Evolutionary conservation across 2,329 filamentous ascomycete genomes (phyloP).

Genomic region (Erysiphe neolycopersici): DNA sequence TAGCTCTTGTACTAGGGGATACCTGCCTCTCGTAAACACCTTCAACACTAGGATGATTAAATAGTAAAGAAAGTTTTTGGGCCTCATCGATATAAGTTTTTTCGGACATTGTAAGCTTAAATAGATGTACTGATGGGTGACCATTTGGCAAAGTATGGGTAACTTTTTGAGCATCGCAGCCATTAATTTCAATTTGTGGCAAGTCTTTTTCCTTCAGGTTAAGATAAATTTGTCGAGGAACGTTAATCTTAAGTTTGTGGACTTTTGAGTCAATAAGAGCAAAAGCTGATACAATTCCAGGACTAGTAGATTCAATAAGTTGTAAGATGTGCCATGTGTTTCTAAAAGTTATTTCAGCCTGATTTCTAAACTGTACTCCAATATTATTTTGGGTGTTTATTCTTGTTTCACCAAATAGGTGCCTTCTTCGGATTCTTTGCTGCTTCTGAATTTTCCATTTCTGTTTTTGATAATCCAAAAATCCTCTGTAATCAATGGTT

Average conservation of each 20-base stretch:
- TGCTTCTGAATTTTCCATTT: constrained; percentile 98
- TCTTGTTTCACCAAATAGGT: constrained; percentile 74
- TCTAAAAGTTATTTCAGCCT: constrained; percentile 70
- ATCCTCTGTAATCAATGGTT: constrained; percentile 63
- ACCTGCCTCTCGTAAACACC: constrained; percentile 92
- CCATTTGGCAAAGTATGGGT: constrained; percentile 85
- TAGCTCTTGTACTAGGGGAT: constrained; percentile 59
- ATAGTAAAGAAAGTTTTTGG: constrained; percentile 55
- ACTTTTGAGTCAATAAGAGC: constrained; percentile 86
- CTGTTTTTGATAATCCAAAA: constrained; percentile 83
- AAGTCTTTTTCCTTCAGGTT: constrained; percentile 73
- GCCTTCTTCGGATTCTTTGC: constrained; percentile 56
- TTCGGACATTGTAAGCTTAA: constrained; percentile 78
- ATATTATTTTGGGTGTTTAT: constrained; percentile 36
- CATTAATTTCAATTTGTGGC: constrained; percentile 65
- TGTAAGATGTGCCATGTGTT: constrained; percentile 91
- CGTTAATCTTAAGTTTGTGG: constrained; percentile 65
- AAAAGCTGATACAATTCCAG: constrained; percentile 67
- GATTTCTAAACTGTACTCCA: constrained; percentile 57
- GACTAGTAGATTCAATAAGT: constrained; percentile 53
- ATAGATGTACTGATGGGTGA: constrained; percentile 77
- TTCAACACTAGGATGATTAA: constrained; percentile 84
- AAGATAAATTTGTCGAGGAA: constrained; percentile 70
- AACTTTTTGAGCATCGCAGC: constrained; percentile 76
- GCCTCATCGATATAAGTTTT: constrained; percentile 64